A percentile compares a stretch with the other conserved stretches of the same genome.
Conservation (phyloP, 176 grass and related monocot genomes). For the Poa annua region DNA sequence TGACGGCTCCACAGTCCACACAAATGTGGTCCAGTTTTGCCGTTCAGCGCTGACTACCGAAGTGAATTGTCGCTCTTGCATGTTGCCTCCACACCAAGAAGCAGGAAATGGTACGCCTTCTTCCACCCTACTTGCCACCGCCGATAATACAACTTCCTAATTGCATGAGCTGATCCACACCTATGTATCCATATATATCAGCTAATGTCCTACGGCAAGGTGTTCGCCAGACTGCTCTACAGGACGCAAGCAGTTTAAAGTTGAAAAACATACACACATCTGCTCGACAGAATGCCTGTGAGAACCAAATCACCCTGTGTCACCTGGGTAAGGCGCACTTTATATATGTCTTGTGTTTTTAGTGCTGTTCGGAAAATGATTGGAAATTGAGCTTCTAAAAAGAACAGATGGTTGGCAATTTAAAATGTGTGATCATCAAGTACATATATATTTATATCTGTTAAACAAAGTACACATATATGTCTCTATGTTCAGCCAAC, state of each 20-base stretch:
- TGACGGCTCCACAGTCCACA: background rate
- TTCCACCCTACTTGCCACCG: background rate
- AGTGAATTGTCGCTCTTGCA: background rate
- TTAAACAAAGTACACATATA: background rate
- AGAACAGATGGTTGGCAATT: background rate
- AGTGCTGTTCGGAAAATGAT: background rate
- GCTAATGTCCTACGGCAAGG: background rate
- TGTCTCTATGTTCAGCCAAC: background rate
- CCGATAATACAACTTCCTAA: background rate
- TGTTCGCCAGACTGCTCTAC: constrained; percentile 33
- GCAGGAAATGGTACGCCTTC: constrained; percentile 18
- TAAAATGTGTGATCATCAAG: background rate
- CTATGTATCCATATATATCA: background rate
- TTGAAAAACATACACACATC: background rate
- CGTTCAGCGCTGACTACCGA: background rate
- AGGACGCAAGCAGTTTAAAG: background rate
- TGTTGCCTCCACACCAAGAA: background rate
- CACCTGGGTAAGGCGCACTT: background rate
- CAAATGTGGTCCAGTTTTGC: background rate
- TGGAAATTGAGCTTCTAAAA: too few species aligned
- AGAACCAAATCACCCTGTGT: background rate
- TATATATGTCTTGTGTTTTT: background rate
- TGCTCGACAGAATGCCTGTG: background rate
- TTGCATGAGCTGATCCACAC: background rate
- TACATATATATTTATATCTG: background rate